Percentiles rank a stretch among this genome's conserved stretches.
These are phyloP conservation scores for Millerozyma miso DNA, from an alignment of 805 yeast species.

Conservation along the genomic window DNA sequence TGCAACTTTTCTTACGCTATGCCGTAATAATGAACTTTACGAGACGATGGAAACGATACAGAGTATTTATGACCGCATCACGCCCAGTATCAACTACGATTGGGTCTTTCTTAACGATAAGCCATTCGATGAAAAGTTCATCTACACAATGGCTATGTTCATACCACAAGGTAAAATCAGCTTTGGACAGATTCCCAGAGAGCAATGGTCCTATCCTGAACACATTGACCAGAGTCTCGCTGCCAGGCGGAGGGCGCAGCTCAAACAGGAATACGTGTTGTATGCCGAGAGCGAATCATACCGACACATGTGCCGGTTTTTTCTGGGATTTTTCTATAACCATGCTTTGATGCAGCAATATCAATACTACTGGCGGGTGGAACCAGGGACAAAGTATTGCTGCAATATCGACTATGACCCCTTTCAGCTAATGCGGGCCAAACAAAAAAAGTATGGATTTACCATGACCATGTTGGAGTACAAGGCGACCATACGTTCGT, in stretches of 20 bases:
- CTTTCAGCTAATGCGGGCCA: conserved; percentile 52
- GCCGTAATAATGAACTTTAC: conserved; percentile 12
- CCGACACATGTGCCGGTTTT: conserved; percentile 62
- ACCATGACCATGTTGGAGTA: conserved; percentile 64
- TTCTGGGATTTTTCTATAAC: conserved; percentile 55
- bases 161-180: conserved; percentile 55
- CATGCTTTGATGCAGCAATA: conserved; percentile 56
- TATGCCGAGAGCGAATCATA: conserved; percentile 62
- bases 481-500: conserved; percentile 52
- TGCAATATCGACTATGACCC: conserved; percentile 66
- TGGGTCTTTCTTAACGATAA: conserved; percentile 24
- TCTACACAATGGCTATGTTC: conserved; percentile 38
- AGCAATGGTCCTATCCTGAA: conserved; percentile 71
- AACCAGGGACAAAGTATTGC: conserved; percentile 57
- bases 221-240: conserved; percentile 3
- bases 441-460: conserved; percentile 62
- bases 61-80: conserved; percentile 20
- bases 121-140: conserved; percentile 35
- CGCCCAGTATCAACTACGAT: conserved; percentile 18
- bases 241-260: conserved; percentile 21
- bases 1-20: conserved; percentile 16
- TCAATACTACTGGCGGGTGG: conserved; percentile 74
- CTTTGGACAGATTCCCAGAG: conserved; percentile 58
- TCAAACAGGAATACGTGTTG: conserved; percentile 41
- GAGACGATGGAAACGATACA: conserved; percentile 15